A percentile compares a stretch with the other conserved stretches of the same genome.
Conservation (phyloP, 1,284 basidiomycete species). For the Naganishia sp. region DNA sequence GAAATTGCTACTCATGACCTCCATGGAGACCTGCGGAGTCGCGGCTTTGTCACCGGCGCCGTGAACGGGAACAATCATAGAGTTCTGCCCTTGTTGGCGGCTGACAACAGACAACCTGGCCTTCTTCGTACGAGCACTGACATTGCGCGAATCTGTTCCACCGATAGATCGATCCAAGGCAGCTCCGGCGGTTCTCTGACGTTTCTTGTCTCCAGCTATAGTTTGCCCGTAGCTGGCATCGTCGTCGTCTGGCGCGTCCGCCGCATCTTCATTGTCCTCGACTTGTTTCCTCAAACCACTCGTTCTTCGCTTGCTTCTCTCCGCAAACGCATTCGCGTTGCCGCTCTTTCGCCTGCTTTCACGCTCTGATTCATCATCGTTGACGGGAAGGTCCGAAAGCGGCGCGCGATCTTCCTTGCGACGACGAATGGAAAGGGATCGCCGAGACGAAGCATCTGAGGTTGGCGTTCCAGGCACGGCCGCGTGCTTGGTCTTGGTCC, state of each 20-base stretch:
- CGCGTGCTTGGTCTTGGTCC: constrained; percentile 7
- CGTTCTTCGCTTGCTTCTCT: constrained; percentile 21
- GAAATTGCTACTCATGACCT: constrained; percentile 83
- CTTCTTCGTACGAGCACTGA: constrained; percentile 17
- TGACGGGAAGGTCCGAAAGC: constrained; percentile 2
- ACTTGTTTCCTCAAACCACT: constrained; percentile 24
- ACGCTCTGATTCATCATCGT: constrained; percentile 21
- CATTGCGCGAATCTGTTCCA: constrained; percentile 15
- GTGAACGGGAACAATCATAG: constrained; percentile 23
- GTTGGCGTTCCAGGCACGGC: constrained; percentile 7
- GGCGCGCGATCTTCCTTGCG: constrained; percentile 4
- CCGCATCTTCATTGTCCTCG: constrained; percentile 10
- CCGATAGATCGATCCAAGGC: constrained; percentile 7
- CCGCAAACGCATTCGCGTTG: constrained; percentile 9
- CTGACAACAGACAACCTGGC: constrained; percentile 23
- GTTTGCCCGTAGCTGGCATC: not conserved
- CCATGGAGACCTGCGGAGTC: constrained; percentile 54
- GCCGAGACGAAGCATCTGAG: constrained; percentile 16
- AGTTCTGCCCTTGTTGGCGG: constrained; percentile 20
- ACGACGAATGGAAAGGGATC: constrained; percentile 9
- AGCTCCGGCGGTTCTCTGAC: constrained; percentile 4
- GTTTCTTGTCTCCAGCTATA: constrained; percentile 1
- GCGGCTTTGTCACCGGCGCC: constrained; percentile 13
- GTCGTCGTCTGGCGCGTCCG: not conserved
- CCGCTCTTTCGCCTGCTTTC: constrained; percentile 15